Base-by-base conservation (phyloP, 192 early-diverging fungal genomes). In the Cetraspora pellucida region DNA sequence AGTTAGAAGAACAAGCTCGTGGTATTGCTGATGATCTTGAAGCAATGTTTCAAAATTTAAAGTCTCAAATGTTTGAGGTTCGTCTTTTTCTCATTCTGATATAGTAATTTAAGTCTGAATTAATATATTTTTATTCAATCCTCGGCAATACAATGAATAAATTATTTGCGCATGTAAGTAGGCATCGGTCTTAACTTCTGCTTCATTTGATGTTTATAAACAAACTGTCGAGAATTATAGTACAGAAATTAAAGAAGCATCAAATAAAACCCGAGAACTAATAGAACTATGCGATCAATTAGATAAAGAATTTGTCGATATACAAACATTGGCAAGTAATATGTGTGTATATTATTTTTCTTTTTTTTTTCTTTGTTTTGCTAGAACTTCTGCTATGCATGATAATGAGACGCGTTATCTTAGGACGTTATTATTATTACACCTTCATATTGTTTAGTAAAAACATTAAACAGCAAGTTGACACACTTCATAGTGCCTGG, bases 51-150 rank as follows among this genome's bases (percentile, higher is more conserved):
- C 50, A 57, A 44, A 55, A 73, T 23, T 31, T 73, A 55, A 50
- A 73, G 31, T 54, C 50, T 11, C 50, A 58, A 73, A 73, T 73
- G 71, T 73, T 58, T 31, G 71, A 73, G 71, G 71, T 71, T 44
- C 16, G 25, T 2, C 0, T 8, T 14, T 65, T 28, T 44, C 31
- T 65, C 16, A 8, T 44, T 13, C 6, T 49, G n/a, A n/a, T n/a
- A n/a, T n/a, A 46, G 14, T 25, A 44, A 25, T 68, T 47, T 68
- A 45, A 68, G n/a, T 47, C 1, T 28, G 14, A 68, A 37, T 27
- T 49, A 43, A n/a, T 43, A n/a, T 43, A 17, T 0, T n/a, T 37
- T 10, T 30, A 0, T 7, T n/a, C 2, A 69, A 27, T n/a, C 4
- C 5, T 49, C 21, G 19, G 43, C 10, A 19, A 7, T 7, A 37